Conservation (phyloP, 2,329 filamentous ascomycete genomes). For the Pseudophaeomoniella oleicola region DNA sequence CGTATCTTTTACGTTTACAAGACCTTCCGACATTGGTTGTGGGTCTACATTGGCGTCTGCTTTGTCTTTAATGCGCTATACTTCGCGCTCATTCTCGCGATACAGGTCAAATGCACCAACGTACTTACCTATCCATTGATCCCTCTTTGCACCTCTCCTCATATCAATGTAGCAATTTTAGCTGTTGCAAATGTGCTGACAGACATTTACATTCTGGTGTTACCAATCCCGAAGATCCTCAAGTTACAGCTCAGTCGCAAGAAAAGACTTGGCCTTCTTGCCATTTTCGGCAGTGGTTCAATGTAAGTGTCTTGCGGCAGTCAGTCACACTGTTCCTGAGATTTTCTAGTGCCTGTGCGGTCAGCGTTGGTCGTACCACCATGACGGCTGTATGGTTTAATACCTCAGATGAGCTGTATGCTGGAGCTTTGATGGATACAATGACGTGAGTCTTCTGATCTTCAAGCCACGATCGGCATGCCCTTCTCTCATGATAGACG, state of each 20-base stretch:
- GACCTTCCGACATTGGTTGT: background rate
- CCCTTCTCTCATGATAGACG: too few species aligned
- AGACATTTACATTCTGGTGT: conserved; percentile 13
- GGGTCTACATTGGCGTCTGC: background rate
- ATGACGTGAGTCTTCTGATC: too few species aligned
- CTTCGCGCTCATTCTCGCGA: background rate
- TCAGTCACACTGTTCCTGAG: background rate
- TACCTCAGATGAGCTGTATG: too few species aligned
- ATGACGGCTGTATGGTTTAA: too few species aligned
- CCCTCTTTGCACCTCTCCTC: background rate
- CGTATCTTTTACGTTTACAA: conserved; percentile 29
- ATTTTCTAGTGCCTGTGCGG: background rate
- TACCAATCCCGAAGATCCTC: conserved; percentile 15
- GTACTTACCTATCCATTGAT: background rate
- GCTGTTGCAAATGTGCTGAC: conserved; percentile 4
- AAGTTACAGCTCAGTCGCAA: conserved; percentile 9
- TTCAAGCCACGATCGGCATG: too few species aligned
- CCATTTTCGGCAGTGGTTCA: conserved; percentile 1
- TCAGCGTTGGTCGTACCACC: conserved; percentile 1
- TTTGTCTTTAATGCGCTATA: too few species aligned
- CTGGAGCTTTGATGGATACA: too few species aligned
- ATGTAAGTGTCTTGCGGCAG: background rate
- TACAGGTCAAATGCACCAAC: background rate
- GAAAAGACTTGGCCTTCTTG: background rate
- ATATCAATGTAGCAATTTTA: background rate